These are phyloP conservation scores for Diphasiastrum complanatum DNA, from an alignment of 83 land plant genomes.

Conservation along the genomic window DNA sequence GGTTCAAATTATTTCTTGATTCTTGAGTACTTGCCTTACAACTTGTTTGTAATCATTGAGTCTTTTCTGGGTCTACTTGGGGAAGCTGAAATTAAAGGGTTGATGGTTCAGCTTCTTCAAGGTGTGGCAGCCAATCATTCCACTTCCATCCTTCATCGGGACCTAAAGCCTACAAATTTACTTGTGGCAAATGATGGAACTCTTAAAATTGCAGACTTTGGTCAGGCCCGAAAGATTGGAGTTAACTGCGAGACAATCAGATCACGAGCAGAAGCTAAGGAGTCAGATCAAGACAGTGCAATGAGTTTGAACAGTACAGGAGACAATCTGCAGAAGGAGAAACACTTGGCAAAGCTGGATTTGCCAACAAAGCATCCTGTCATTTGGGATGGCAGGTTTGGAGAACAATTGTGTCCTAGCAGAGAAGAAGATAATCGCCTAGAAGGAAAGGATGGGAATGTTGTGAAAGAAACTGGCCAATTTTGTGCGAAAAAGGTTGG, in stretches of 20 bases:
- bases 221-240: conserved; percentile 56
- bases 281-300: neutral
- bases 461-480: no score
- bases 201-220: conserved; percentile 88
- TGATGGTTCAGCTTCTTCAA: conserved; percentile 72
- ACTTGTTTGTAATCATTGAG: conserved; percentile 30
- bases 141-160: conserved; percentile 60
- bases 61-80: conserved; percentile 25
- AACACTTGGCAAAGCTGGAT: no score
- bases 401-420: no score
- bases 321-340: no score
- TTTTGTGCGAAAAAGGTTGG: no score
- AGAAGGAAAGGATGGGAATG: no score
- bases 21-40: conserved; percentile 58
- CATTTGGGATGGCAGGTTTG: no score
- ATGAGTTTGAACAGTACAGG: no score
- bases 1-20: conserved; percentile 57
- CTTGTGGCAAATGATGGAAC: conserved; percentile 61
- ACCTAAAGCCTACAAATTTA: conserved; percentile 83
- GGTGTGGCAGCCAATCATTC: conserved; percentile 77
- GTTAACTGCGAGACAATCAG: conserved; percentile 5
- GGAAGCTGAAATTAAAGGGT: conserved; percentile 52
- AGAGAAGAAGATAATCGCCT: no score
- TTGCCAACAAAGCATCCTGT: no score
- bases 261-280: no score